Percentiles rank a stretch among this genome's conserved stretches.
Conservation (phyloP, 2,329 filamentous ascomycete genomes). For the Aspergillus sp. region DNA sequence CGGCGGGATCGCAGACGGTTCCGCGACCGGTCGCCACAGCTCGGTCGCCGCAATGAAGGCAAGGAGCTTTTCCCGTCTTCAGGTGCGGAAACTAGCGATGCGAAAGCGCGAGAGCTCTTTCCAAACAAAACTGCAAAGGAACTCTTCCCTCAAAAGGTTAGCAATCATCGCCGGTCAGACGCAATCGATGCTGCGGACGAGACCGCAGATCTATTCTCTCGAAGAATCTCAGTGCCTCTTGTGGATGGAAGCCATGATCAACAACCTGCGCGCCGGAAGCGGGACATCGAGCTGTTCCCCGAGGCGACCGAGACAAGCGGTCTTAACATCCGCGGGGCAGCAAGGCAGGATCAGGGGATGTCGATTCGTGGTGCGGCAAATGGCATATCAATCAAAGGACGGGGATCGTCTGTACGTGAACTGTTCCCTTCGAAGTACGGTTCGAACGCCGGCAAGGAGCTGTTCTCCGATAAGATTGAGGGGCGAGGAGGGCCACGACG, state of each 20-base stretch:
- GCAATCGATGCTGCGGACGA: conserved; percentile 58
- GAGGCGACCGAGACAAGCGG: conserved; percentile 34
- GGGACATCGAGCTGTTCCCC: conserved; percentile 44
- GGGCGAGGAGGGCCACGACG: conserved; percentile 62
- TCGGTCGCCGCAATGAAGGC: conserved; percentile 39
- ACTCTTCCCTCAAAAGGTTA: conserved; percentile 57
- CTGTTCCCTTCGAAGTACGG: conserved; percentile 65
- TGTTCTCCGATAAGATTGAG: conserved; percentile 64
- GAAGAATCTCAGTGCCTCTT: conserved; percentile 53
- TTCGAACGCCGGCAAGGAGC: conserved; percentile 66
- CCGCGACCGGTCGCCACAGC: conserved; percentile 45
- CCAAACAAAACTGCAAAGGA: conserved; percentile 52
- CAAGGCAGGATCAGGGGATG: conserved; percentile 45
- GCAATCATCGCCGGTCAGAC: conserved; percentile 51
- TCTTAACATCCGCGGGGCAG: conserved; percentile 63
- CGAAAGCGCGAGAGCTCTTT: conserved; percentile 50
- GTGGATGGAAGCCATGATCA: conserved; percentile 46
- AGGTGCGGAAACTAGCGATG: conserved; percentile 27
- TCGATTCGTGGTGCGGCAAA: conserved; percentile 46
- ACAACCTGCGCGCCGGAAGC: conserved; percentile 26
- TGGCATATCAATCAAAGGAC: conserved; percentile 70
- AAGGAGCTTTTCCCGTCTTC: conserved; percentile 63
- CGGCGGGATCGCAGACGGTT: conserved; percentile 43
- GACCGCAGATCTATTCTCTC: conserved; percentile 54
- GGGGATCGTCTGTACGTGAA: conserved; percentile 65